Evolutionary conservation across 257 asterid species (phyloP), one percentile per base, ranked within the genome.

Genomic region (Hygrophila difformis): DNA sequence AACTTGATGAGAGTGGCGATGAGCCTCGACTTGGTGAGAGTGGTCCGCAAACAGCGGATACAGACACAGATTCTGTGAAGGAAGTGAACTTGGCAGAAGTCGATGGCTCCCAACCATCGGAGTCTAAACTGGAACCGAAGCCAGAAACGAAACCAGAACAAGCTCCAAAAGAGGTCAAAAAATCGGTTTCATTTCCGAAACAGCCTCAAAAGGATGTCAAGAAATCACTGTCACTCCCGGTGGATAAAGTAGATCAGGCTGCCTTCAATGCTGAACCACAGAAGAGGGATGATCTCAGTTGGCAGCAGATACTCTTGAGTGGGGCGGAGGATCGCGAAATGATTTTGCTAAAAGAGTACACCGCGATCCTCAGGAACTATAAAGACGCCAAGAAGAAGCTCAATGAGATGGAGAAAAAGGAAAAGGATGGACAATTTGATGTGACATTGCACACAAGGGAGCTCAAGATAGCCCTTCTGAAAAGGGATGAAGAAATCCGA

Each of bases 401-500:
- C 11, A 36, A 39, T 38, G 76, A 61, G 5, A 43, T 38, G 40
- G 76, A 75, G 67, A 75, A 61, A 63, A 65, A 64, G 42, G 76
- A 71, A 8, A 51, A 45, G 18, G 83, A 75, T 23, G 49, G 46
- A 39, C 60, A 64, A 33, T 67, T 75, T 20, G 79, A 75, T 18
- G 44, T 39, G 1, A 65, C 54, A 1, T 6, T 75, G 35, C 63
- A 75, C 45, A 64, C 67, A 40, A 55, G 72, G 21, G 76, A 59
- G 22, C 60, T 64, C 4, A 67, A 42, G 52, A 53, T 36, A 39
- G 71, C 60, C 23, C 59, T 75, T 13, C 41, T 31, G 7, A 64
- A 70, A 47, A 75, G 72, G 64, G 96, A 89, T 24, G 86, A 66
- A 47, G 96, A 85, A 49, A 79, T 85, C 40, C 84, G 59, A 9